phyloP scores from a whole-genome alignment of 495 filamentous ascomycete species.

The Hamigera avellanea region DNA sequence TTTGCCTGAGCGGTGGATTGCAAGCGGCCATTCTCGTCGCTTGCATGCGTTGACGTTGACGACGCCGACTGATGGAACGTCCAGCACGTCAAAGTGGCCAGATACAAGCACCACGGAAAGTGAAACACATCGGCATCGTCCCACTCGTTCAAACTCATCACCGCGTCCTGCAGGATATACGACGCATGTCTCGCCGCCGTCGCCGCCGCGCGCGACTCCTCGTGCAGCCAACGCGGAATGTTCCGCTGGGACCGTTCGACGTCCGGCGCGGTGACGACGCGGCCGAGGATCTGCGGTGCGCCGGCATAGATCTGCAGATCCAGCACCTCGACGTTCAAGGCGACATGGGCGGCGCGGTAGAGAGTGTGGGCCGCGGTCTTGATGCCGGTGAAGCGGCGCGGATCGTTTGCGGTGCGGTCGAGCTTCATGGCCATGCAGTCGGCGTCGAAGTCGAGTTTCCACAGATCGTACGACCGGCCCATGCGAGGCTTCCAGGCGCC shows the following conservation, averaged over 20 bases:
- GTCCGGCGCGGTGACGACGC: constrained; percentile 30
- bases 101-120: constrained; percentile 45
- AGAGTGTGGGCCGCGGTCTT: constrained; percentile 32
- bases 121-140: constrained; percentile 41
- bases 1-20: neutral
- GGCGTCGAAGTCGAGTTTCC: constrained; percentile 41
- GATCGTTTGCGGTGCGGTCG: constrained; percentile 13
- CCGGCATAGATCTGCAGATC: constrained; percentile 46
- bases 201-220: constrained; percentile 13
- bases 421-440: constrained; percentile 29
- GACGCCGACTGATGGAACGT: constrained; percentile 23
- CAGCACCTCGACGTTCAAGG: constrained; percentile 39
- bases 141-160: constrained; percentile 35
- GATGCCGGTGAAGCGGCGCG: constrained; percentile 26
- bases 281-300: constrained; percentile 38
- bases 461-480: constrained; percentile 35
- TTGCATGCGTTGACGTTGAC: neutral
- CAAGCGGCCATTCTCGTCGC: neutral
- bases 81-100: constrained; percentile 42
- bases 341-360: constrained; percentile 39
- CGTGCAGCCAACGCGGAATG: constrained; percentile 28
- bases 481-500: constrained; percentile 39
- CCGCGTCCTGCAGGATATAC: constrained; percentile 31
- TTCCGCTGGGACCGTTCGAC: constrained; percentile 30
- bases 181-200: constrained; percentile 36